Percentiles rank a stretch among this genome's conserved stretches.
These are phyloP conservation scores for Centella asiatica DNA, from an alignment of 129 eudicot genomes.

Conservation along the genomic window DNA sequence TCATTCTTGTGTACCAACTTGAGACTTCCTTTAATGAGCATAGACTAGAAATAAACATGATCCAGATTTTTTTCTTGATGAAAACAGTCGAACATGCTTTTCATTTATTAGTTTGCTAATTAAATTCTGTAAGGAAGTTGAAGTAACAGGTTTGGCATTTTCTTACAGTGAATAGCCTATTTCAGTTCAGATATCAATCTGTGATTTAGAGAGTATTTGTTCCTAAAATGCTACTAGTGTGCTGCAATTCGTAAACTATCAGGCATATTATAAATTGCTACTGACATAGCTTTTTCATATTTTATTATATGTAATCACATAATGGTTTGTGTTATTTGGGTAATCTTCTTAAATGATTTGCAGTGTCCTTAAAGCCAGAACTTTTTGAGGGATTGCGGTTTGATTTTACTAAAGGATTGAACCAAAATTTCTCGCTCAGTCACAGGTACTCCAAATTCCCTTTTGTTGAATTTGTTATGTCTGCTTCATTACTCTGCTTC, in stretches of 20 bases:
- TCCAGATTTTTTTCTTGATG: too few relatives aligned
- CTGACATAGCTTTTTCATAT: background rate
- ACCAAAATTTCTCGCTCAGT: constrained; percentile 68
- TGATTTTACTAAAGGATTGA: constrained; percentile 76
- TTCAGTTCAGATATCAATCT: too few relatives aligned
- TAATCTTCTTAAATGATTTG: background rate
- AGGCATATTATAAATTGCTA: background rate
- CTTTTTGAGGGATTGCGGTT: constrained; percentile 95
- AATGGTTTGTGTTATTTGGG: background rate
- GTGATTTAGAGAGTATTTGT: background rate
- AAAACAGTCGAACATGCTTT: too few relatives aligned
- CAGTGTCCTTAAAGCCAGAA: constrained; percentile 90
- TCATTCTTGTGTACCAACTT: too few relatives aligned
- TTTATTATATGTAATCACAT: background rate
- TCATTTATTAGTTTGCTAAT: too few relatives aligned
- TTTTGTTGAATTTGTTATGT: background rate
- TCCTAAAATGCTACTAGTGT: background rate
- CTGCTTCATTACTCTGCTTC: background rate
- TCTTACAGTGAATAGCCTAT: too few relatives aligned
- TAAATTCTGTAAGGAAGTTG: too few relatives aligned
- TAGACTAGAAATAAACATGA: too few relatives aligned
- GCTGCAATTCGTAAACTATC: background rate
- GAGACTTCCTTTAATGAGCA: too few relatives aligned
- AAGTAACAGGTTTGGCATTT: too few relatives aligned
- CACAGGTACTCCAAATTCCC: constrained; percentile 49